Base-by-base conservation (phyloP, 306 rosid species). In the Arachis stenosperma region DNA sequence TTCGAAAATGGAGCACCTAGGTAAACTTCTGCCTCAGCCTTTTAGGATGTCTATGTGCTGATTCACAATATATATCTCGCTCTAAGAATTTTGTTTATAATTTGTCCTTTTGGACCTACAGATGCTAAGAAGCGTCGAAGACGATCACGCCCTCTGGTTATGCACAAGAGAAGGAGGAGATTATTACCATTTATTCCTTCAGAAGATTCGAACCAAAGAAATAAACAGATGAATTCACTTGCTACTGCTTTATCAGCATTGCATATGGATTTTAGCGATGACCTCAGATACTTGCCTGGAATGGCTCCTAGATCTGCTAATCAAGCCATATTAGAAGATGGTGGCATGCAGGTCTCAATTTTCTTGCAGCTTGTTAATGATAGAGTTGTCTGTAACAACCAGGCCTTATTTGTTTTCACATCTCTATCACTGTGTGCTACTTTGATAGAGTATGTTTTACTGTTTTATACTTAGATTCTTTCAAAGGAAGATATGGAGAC, bases 271-370 rank as follows among this genome's bases (percentile, higher is more conserved):
- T 91, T 89, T 82, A 79, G 88, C 67, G 89, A 91, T 74, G 81
- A 84, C n/a, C 87, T 91, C 61, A 86, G 90, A 39, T 91, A 91
- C 74, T 5, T 61, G 64, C 81, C 84, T 14, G 81, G 57, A 74
- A 89, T 91, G 95, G 92, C 92, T 73, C 84, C 96, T 62, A 81
- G 79, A 78, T 80, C 86, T 58, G 87, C 93, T 2, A 91, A 91
- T 73, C 85, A 40, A 64, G 79, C 97, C 61, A 44, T 46, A 33
- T 81, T 83, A 46, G 97, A 91, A 80, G 56, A 74, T 9, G 96
- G 96, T 54, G 97, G 96, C 84, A 91, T 91, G 91, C 97, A 91
- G 97, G 97, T 91, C 67, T 80, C 68, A 72, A 51, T 56, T 61
- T 15, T 71, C 61, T 69, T 76, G n/a, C 48, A 66, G 63, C 11